Evolutionary conservation across 805 yeast species (phyloP).

Genomic region (Kodamaea kakaduensis): DNA sequence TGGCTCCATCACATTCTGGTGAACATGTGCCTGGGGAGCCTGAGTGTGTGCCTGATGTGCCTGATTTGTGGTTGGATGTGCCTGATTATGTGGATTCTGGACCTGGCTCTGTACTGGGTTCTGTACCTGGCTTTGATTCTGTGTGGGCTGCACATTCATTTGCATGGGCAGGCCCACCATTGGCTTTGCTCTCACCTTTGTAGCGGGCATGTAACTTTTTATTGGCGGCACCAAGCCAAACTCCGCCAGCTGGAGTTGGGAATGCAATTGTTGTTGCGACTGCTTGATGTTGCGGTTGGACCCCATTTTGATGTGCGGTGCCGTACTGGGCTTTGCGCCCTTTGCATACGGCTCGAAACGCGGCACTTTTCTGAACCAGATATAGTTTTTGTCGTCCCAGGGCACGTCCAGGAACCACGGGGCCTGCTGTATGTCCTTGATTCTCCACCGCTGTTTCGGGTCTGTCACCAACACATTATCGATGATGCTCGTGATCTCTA

Average conservation of each 20-base stretch:
- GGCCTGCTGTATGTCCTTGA: constrained; percentile 30
- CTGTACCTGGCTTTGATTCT: too few relatives aligned
- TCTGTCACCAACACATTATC: constrained; percentile 32
- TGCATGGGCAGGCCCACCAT: too few relatives aligned
- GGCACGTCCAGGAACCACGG: constrained; percentile 37
- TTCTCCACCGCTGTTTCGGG: constrained; percentile 28
- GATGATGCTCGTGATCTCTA: constrained; percentile 26
- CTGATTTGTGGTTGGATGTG: not conserved
- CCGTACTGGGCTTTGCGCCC: constrained; percentile 1
- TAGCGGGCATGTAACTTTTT: constrained; percentile 22
- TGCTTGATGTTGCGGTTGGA: constrained; percentile 35
- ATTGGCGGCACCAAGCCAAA: constrained; percentile 31
- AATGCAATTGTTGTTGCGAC: constrained; percentile 36
- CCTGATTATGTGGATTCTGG: not conserved
- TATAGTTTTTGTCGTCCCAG: constrained; percentile 38
- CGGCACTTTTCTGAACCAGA: constrained; percentile 33
- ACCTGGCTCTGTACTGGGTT: not conserved
- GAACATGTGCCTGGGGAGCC: not conserved
- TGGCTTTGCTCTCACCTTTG: too few relatives aligned
- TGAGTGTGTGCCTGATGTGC: not conserved
- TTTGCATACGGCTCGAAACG: constrained; percentile 22
- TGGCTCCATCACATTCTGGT: not conserved
- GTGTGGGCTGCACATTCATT: too few relatives aligned
- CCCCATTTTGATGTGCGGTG: constrained; percentile 27
- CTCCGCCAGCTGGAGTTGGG: constrained; percentile 34